A percentile compares a stretch with the other conserved stretches of the same genome.
phyloP scores from a whole-genome alignment of 768 basidiomycete species.

The Suillus sp. region DNA sequence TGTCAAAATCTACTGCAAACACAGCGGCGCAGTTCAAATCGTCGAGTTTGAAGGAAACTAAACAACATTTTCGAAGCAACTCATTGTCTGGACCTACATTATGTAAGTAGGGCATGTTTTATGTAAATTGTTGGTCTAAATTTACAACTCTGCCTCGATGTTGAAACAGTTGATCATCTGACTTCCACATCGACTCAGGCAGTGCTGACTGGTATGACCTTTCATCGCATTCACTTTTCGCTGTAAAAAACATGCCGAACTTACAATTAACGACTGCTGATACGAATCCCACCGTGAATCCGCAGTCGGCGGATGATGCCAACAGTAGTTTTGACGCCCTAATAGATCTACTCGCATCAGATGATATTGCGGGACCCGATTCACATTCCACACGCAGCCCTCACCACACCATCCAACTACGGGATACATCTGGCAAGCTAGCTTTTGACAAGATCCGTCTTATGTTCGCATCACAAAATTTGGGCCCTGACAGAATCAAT shows the following conservation, averaged over 20 bases:
- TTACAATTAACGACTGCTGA: background rate
- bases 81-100: slow-evolving; percentile 1
- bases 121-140: background rate
- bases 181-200: background rate
- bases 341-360: slow-evolving; percentile 34
- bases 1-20: background rate
- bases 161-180: background rate
- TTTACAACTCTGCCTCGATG: background rate
- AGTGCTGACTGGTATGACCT: background rate
- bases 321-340: slow-evolving; percentile 29
- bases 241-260: background rate
- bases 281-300: background rate
- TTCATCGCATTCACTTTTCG: background rate
- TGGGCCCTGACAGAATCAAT: background rate
- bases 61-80: slow-evolving; percentile 4
- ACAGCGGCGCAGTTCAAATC: background rate
- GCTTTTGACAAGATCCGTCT: slow-evolving; percentile 34
- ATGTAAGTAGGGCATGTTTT: background rate
- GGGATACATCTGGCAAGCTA: slow-evolving; percentile 33
- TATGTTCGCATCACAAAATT: slow-evolving; percentile 28
- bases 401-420: slow-evolving; percentile 17
- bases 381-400: background rate
- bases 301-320: slow-evolving; percentile 7
- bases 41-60: background rate
- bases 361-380: slow-evolving; percentile 17